A percentile compares a stretch with the other conserved stretches of the same genome.
These are phyloP conservation scores for Xylaria longipes DNA, from an alignment of 495 filamentous ascomycete species.

Conservation along the genomic window DNA sequence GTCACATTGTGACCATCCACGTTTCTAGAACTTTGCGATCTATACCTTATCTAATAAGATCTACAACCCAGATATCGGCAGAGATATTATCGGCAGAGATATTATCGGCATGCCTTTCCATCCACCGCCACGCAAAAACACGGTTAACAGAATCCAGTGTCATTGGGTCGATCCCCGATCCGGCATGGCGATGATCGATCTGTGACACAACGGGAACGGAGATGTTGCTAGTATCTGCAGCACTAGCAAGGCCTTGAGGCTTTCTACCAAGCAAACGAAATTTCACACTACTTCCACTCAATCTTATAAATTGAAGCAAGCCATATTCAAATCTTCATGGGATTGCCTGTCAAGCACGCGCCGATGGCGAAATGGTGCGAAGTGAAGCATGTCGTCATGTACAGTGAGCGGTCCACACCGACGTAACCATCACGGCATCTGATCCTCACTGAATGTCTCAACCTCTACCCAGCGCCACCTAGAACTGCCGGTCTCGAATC, in stretches of 20 bases:
- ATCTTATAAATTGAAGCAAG: neutral
- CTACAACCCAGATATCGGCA: neutral
- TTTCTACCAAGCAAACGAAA: neutral
- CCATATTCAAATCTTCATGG: neutral
- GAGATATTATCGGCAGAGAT: neutral
- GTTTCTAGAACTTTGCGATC: too few species aligned
- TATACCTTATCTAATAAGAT: neutral
- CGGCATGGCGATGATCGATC: neutral
- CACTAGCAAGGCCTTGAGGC: conserved; percentile 3
- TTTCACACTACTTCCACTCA: neutral
- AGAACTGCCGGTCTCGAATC: neutral
- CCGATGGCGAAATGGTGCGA: neutral
- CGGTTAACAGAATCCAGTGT: neutral
- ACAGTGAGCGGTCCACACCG: neutral
- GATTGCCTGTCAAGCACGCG: neutral
- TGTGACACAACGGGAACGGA: neutral
- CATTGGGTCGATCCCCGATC: neutral
- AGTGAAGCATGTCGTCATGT: conserved; percentile 19
- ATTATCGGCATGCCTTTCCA: too few species aligned
- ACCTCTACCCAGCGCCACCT: neutral
- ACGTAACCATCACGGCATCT: conserved; percentile 19
- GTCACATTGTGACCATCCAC: neutral
- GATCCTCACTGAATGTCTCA: neutral
- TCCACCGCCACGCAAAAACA: neutral
- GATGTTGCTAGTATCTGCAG: neutral